A percentile compares a stretch with the other conserved stretches of the same genome.
Conservation (phyloP, 2,329 filamentous ascomycete species). For the Sordariomycetes sp. region DNA sequence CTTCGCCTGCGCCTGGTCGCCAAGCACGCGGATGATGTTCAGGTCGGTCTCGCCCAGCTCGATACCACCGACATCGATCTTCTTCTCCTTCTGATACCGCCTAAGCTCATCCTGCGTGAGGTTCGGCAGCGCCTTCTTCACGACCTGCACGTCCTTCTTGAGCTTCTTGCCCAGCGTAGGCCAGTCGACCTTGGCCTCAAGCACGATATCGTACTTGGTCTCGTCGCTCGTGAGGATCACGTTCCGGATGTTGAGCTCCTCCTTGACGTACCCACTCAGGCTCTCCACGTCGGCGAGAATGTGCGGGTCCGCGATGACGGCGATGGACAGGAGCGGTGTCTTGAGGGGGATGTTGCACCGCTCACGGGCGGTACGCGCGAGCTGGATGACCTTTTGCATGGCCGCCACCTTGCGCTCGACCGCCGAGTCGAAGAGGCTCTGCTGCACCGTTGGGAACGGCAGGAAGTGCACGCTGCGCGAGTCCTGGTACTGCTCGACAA, state of each 20-base stretch:
- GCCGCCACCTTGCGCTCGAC: constrained; percentile 68
- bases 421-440: constrained; percentile 67
- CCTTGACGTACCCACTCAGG: constrained; percentile 65
- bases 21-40: constrained; percentile 18
- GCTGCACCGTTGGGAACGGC: constrained; percentile 65
- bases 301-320: constrained; percentile 68
- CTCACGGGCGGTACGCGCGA: constrained; percentile 68
- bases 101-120: constrained; percentile 71
- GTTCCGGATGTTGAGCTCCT: constrained; percentile 75
- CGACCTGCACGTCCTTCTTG: constrained; percentile 75
- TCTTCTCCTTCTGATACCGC: constrained; percentile 57
- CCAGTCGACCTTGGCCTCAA: constrained; percentile 74
- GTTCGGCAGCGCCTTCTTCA: constrained; percentile 69
- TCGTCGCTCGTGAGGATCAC: constrained; percentile 72
- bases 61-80: constrained; percentile 77
- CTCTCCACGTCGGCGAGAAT: constrained; percentile 66
- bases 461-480: constrained; percentile 76
- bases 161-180: constrained; percentile 82
- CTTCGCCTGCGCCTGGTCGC: background rate
- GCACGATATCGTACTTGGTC: constrained; percentile 70
- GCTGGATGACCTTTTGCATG: constrained; percentile 85
- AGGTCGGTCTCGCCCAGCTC: constrained; percentile 71
- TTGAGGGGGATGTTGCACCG: constrained; percentile 67
- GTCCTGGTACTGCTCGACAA: constrained; percentile 49
- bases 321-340: constrained; percentile 68